Conservation (phyloP, 2,329 filamentous ascomycete species). For the Lachnellula willkommii region DNA sequence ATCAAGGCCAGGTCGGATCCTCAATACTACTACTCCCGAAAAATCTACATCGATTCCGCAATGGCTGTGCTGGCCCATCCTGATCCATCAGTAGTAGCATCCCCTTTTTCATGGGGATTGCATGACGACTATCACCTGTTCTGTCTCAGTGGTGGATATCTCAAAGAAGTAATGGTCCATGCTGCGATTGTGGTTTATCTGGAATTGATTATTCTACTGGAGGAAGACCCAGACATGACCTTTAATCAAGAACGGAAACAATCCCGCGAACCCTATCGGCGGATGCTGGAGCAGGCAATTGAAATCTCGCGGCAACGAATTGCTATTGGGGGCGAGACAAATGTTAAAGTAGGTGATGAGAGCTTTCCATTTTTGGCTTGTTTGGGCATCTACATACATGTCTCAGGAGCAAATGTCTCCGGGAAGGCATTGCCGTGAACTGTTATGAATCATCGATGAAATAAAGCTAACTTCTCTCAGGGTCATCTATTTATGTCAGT, state of each 20-base stretch:
- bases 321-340: constrained; percentile 37
- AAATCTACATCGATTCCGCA: constrained; percentile 41
- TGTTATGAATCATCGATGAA: no score
- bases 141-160: constrained; percentile 37
- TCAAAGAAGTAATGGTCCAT: constrained; percentile 36
- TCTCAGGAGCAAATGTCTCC: no score
- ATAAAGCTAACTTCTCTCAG: no score
- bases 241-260: constrained; percentile 30
- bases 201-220: constrained; percentile 34
- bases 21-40: constrained; percentile 45
- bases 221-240: constrained; percentile 14
- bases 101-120: not conserved
- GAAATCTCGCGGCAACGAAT: constrained; percentile 31
- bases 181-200: constrained; percentile 40
- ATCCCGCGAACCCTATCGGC: constrained; percentile 31
- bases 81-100: not conserved
- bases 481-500: constrained; percentile 37
- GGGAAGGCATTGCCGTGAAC: no score
- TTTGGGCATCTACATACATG: no score
- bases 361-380: no score
- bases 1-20: constrained; percentile 39
- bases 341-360: constrained; percentile 33
- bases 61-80: constrained; percentile 24
- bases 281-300: constrained; percentile 29
- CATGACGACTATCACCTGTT: constrained; percentile 23